Evolutionary conservation across 768 basidiomycete species (phyloP).

Genomic region (Lentinula detonsa): DNA sequence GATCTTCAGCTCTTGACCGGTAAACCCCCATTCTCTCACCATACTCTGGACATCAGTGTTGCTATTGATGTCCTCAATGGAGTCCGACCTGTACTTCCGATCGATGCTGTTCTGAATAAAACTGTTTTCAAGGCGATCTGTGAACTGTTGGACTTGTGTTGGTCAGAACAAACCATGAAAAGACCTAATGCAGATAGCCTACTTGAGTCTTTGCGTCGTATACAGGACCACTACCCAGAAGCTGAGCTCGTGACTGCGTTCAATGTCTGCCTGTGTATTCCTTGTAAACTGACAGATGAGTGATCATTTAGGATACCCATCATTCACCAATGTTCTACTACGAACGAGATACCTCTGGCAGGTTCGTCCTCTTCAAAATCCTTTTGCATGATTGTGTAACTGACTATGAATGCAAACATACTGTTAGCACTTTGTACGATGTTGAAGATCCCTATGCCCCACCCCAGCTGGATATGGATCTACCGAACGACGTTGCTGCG

Average conservation of each 20-base stretch:
- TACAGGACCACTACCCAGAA: background rate
- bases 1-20: conserved; percentile 8
- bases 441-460: too few species aligned
- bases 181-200: background rate
- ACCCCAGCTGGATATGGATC: too few species aligned
- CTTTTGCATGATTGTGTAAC: too few species aligned
- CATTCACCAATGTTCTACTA: too few species aligned
- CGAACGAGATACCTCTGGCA: too few species aligned
- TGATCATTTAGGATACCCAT: too few species aligned
- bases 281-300: too few species aligned
- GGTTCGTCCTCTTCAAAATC: too few species aligned
- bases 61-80: conserved; percentile 5
- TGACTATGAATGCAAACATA: too few species aligned
- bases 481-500: too few species aligned
- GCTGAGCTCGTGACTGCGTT: background rate
- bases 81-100: conserved; percentile 5
- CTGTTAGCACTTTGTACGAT: too few species aligned
- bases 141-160: background rate
- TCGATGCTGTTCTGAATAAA: background rate
- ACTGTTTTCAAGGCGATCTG: background rate
- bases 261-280: too few species aligned
- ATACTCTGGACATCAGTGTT: background rate
- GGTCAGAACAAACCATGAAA: conserved; percentile 1
- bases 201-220: background rate
- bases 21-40: conserved; percentile 6